Base-by-base conservation (phyloP, 768 basidiomycete species). In the Lactarius trivialis region DNA sequence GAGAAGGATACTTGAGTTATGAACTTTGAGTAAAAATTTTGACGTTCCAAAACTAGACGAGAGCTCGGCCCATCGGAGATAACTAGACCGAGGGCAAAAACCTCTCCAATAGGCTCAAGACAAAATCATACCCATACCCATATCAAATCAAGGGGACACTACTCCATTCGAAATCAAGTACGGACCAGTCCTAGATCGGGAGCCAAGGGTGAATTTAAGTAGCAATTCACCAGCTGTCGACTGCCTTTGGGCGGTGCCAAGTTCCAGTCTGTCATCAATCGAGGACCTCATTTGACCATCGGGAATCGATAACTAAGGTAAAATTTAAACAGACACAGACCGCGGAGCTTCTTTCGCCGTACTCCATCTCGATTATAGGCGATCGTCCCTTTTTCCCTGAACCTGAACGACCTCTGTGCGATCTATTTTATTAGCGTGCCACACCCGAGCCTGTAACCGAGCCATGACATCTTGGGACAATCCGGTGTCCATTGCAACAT, bases 391-490 rank as follows among this genome's bases (percentile, higher is more conserved):
- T n/a, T 54, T 60, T 54, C 8, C 53, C 41, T 12, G 33, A 9
- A 32, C 28, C 55, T 45, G 49, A 30, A 28, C 28, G 24, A 37
- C 32, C 17, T 30, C n/a, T 12, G 19, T 41, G 39, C n/a, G 50
- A 41, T 43, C 37, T 60, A 60, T 37, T 52, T 26, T 60, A 60
- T 36, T 52, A 58, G 26, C 34, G 15, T 17, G 49, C 26, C 48
- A 28, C 36, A 28, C 34, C 36, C n/a, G n/a, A 14, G 15, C 0
- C 32, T 54, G 56, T 26, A 15, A 41, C 8, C 48, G 34, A 36
- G 70, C 69, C 66, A 66, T 71, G 17, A 56, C 69, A 15, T 68
- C 72, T n/a, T 68, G 70, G 45, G 70, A 71, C 21, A 70, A 69
- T 54, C 69, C 73, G n/a, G 63, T 64, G 9, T 60, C 51, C 15